A percentile compares a stretch with the other conserved stretches of the same genome.
phyloP scores from a whole-genome alignment of 805 yeast species.

The Candida glaebosa region DNA sequence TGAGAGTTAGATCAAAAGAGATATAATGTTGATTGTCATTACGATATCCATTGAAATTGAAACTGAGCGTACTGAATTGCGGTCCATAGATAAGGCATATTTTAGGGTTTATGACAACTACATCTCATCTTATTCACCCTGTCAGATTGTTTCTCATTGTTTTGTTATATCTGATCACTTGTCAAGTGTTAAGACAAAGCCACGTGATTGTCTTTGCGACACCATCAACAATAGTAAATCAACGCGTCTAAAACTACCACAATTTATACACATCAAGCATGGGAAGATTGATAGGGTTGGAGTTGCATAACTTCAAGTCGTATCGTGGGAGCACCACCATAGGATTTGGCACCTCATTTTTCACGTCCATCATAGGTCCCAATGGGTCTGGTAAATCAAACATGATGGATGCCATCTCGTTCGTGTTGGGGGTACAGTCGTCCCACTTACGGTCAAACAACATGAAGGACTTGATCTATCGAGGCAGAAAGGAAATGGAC shows the following conservation, averaged over 20 bases:
- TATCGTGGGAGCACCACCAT: slow-evolving; percentile 72
- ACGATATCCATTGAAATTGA: no score
- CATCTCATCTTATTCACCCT: no score
- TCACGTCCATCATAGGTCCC: slow-evolving; percentile 95
- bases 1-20: no score
- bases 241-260: slow-evolving; percentile 2
- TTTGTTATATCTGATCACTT: no score
- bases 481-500: slow-evolving; percentile 44
- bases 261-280: slow-evolving; percentile 29
- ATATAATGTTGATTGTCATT: no score
- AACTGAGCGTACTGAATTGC: no score
- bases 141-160: no score
- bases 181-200: no score
- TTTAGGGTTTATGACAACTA: no score
- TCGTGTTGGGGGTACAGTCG: slow-evolving; percentile 83
- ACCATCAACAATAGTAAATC: neutral
- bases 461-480: slow-evolving; percentile 73
- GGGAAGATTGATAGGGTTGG: slow-evolving; percentile 82
- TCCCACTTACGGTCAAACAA: slow-evolving; percentile 71
- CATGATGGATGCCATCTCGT: slow-evolving; percentile 95
- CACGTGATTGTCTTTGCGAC: neutral
- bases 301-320: slow-evolving; percentile 85
- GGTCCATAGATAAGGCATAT: no score
- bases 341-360: slow-evolving; percentile 79
- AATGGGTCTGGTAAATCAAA: slow-evolving; percentile 98